Base-by-base conservation (phyloP, 2,329 filamentous ascomycete genomes). In the Botrytis galanthina region DNA sequence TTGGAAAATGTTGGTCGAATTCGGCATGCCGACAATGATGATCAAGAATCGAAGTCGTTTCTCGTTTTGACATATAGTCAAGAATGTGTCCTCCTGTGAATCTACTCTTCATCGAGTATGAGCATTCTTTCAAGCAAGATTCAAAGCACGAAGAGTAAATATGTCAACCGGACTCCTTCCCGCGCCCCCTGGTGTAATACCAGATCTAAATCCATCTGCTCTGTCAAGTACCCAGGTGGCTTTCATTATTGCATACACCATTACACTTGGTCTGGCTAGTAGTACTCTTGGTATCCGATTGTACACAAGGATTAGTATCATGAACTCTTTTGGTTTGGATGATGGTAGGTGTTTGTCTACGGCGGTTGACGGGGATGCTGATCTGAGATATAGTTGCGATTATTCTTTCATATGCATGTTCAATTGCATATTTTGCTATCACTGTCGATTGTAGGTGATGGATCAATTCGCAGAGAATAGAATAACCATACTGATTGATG, bases 161-260 rank as follows among this genome's bases (percentile, higher is more conserved):
- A 66, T 66, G 62, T 48, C 62, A 14, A 66, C 62, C 42, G 62
- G 62, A 16, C 62, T 66, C 32, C 62, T 66, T 48, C 62, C 62
- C 32, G 61, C 61, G 6, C 62, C 62, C 44, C 29, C 62, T 16
- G 62, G 62, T 8, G 7, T 66, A 1, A 66, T 29, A 35, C 62
- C 62, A 35, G 10, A 66, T 35, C 48, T 46, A 44, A 66, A 35
- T 32, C 22, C 62, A 48, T 46, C n/a, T 14, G 42, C n/a, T 48
- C 44, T 66, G 29, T 66, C 62, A n/a, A 29, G 22, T 16, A 66
- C 62, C 29, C 42, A 66, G 20, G 29, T 48, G 12, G 12, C 20
- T 48, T 66, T n/a, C 32, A 66, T 66, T 22, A 16, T 48, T 66
- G 62, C 62, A 35, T 66, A 66, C 26, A 35, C 42, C 20, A 26